A percentile compares a stretch with the other conserved stretches of the same genome.
phyloP scores from a whole-genome alignment of 768 basidiomycete genomes.

The Tricholoma hemisulphureum region DNA sequence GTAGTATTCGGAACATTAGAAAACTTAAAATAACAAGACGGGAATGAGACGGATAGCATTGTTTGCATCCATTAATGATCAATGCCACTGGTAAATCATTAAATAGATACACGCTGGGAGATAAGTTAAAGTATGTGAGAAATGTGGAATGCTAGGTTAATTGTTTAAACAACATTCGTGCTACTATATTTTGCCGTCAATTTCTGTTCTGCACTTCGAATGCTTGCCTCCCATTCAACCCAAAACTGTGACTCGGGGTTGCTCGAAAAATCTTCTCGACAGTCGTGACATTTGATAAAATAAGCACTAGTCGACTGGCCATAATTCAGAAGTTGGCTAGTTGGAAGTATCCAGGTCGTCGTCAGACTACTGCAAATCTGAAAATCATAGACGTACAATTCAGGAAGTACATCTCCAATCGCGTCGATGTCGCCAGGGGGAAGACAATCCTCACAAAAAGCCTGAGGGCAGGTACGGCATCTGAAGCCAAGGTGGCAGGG shows the following conservation, averaged over 20 bases:
- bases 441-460: conserved; percentile 64
- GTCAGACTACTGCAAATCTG: not conserved
- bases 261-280: conserved; percentile 35
- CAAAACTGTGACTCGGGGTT: conserved; percentile 31
- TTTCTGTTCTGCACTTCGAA: conserved; percentile 35
- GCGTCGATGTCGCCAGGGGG: conserved; percentile 47
- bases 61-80: too few species aligned
- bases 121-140: too few species aligned
- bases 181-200: conserved; percentile 23
- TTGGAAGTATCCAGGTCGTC: conserved; percentile 1
- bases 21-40: too few species aligned
- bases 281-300: conserved; percentile 53
- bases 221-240: conserved; percentile 45
- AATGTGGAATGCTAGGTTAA: too few species aligned
- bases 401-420: conserved; percentile 55
- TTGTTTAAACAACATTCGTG: not conserved
- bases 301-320: conserved; percentile 37
- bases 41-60: too few species aligned
- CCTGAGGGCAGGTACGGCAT: conserved; percentile 57
- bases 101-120: too few species aligned
- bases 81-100: too few species aligned
- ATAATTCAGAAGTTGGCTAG: conserved; percentile 42
- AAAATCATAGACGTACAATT: conserved; percentile 43
- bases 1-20: too few species aligned
- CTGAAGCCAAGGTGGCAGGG: conserved; percentile 26